Evolutionary conservation across 768 basidiomycete species (phyloP), one percentile per base, ranked within the genome.

Genomic region (Candolleomyces aberdarensis): DNA sequence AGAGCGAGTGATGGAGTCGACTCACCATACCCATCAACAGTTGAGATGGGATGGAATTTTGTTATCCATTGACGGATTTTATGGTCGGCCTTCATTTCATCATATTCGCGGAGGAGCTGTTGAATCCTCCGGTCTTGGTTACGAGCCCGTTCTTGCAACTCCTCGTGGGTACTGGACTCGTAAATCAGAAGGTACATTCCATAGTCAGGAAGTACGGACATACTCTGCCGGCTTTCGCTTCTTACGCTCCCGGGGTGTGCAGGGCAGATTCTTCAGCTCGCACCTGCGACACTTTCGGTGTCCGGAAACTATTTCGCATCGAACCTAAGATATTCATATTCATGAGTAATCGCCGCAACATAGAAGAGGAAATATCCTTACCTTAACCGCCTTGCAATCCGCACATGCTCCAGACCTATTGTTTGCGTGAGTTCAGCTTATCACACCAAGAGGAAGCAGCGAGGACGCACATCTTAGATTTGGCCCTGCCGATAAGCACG

Each of bases 341-440:
- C 22, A 39, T 49, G 29, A 40, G 41, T 32, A 48, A 39, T 11
- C 32, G 41, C 39, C 5, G 19, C 22, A 13, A 19, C 32, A 39
- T 7, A 32, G 29, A 39, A 10, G 10, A 15, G 9, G 20, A n/a
- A 39, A 39, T 36, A 6, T 6, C 36, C 31, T 19, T 31, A 49
- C 84, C 70, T 84, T 85, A 48, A 84, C 75, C 6, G 81, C 80
- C 70, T 85, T 84, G 70, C 84, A 85, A 60, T 84, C 80, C 29
- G 81, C 78, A 69, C 83, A 84, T 32, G 83, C 84, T 26, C 82
- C 80, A 57, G 78, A 74, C 39, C 83, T 84, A 51, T 41, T 31
- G 19, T 19, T 8, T 6, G 4, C 26, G 31, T 39, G 26, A 53
- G 52, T 20, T 9, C 20, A n/a, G 49, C 10, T 3, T 11, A 54